phyloP scores from a whole-genome alignment of 2,329 filamentous ascomycete genomes.

The Paramyrothecium sp. region DNA sequence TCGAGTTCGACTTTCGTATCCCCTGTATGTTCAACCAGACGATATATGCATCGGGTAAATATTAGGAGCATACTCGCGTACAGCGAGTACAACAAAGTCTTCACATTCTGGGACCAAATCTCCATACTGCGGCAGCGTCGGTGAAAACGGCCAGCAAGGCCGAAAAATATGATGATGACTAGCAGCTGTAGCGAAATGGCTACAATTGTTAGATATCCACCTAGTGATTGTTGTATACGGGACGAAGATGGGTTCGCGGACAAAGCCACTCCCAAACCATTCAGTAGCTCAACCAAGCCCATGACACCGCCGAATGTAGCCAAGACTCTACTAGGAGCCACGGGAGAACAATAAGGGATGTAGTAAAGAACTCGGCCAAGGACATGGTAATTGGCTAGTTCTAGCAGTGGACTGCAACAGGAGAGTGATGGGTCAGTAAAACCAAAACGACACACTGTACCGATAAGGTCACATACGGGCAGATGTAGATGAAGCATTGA shows the following conservation, averaged over 20 bases:
- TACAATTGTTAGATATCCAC: constrained; percentile 36
- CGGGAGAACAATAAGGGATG: constrained; percentile 56
- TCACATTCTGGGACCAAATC: background rate
- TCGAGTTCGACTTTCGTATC: constrained; percentile 15
- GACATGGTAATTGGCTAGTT: constrained; percentile 63
- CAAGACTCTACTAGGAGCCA: constrained; percentile 44
- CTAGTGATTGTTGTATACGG: constrained; percentile 24
- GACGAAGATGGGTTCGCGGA: constrained; percentile 33
- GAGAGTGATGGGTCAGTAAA: background rate
- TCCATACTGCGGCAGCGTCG: constrained; percentile 21
- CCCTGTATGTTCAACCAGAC: constrained; percentile 42
- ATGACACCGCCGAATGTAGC: constrained; percentile 45
- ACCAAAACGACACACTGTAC: background rate
- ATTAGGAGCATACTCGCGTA: constrained; percentile 49
- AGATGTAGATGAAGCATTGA: constrained; percentile 31
- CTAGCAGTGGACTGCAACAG: constrained; percentile 51
- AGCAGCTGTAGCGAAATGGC: constrained; percentile 45
- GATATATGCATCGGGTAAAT: constrained; percentile 50
- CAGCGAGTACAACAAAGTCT: constrained; percentile 22
- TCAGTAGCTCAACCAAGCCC: constrained; percentile 43
- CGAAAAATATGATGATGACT: constrained; percentile 43
- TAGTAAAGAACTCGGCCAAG: constrained; percentile 62
- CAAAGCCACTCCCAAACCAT: constrained; percentile 40
- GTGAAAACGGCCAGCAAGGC: constrained; percentile 45
- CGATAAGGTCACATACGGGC: constrained; percentile 28